phyloP scores from a whole-genome alignment of 306 rosid genomes.

The Mimosa pudica region DNA sequence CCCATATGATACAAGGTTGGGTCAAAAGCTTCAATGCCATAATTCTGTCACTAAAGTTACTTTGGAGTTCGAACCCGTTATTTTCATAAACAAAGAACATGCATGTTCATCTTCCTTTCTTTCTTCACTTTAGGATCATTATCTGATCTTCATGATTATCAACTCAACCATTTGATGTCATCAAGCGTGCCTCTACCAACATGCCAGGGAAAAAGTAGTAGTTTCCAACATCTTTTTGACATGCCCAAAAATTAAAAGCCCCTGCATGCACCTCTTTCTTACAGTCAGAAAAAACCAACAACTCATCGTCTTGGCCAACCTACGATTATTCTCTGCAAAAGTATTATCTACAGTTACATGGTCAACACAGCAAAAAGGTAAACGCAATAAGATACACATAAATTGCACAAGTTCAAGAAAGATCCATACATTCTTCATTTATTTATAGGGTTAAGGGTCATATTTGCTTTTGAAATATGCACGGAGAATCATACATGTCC shows the following conservation, averaged over 20 bases:
- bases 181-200: neutral
- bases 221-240: neutral
- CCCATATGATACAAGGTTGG: neutral
- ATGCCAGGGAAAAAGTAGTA: neutral
- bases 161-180: neutral
- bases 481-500: no score
- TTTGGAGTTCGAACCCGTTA: neutral
- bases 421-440: neutral
- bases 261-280: neutral
- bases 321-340: no score
- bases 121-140: neutral
- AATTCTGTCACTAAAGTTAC: neutral
- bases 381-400: no score
- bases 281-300: no score
- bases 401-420: no score
- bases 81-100: neutral
- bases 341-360: neutral
- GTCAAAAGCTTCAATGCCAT: conserved; percentile 10
- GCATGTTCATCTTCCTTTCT: neutral
- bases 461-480: no score
- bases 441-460: neutral
- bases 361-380: neutral
- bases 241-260: neutral
- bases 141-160: neutral
- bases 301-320: no score